Percentiles rank a stretch among this genome's conserved stretches.
These are phyloP conservation scores for Syncephalastrum sp. DNA, from an alignment of 371 early-diverging fungal species.

Conservation along the genomic window DNA sequence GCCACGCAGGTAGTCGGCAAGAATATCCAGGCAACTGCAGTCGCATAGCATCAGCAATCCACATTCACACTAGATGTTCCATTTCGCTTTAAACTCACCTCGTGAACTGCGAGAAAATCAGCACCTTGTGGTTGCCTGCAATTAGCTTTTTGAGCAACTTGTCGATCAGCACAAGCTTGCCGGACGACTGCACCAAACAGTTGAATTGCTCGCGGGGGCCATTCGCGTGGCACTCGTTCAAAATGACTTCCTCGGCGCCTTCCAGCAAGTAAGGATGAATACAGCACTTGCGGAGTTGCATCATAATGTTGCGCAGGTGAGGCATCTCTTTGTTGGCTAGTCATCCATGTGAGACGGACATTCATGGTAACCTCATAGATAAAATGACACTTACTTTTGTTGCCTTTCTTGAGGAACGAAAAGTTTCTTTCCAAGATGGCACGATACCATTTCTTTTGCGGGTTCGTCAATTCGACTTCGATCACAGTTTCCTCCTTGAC, in stretches of 20 bases:
- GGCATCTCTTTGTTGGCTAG: constrained; percentile 59
- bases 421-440: constrained; percentile 93
- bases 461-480: constrained; percentile 80
- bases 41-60: constrained; percentile 1
- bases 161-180: constrained; percentile 87
- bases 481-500: constrained; percentile 91
- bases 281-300: constrained; percentile 87
- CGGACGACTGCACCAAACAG: constrained; percentile 81
- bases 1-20: constrained; percentile 87
- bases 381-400: constrained; percentile 41
- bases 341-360: not conserved
- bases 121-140: constrained; percentile 84
- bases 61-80: not conserved
- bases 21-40: constrained; percentile 71
- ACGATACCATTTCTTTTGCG: constrained; percentile 86
- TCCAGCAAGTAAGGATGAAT: constrained; percentile 83
- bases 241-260: constrained; percentile 87
- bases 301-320: constrained; percentile 64
- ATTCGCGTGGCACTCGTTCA: constrained; percentile 56
- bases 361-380: not conserved
- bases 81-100: constrained; percentile 16
- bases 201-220: constrained; percentile 70
- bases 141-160: constrained; percentile 82
- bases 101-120: constrained; percentile 97
- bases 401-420: constrained; percentile 69